Evolutionary conservation across 2,329 filamentous ascomycete genomes (phyloP), one percentile per base, ranked within the genome.

Genomic region (Aspergillus pseudoglaucus): DNA sequence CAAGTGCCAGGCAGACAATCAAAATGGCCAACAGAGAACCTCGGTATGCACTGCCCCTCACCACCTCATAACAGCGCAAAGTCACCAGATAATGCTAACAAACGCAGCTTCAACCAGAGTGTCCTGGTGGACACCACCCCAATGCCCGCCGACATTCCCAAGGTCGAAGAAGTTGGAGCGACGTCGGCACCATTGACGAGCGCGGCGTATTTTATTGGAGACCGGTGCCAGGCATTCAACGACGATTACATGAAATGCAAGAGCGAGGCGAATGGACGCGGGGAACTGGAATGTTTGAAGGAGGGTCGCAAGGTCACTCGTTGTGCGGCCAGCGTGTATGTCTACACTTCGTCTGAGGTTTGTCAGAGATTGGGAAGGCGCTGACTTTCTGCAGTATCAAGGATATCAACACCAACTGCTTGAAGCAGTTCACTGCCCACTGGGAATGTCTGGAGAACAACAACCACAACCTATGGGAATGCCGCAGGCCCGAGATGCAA

Each of bases 221-320:
- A 90, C 58, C 85, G 91, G 66, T 98, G 93, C 84, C 86, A 82
- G 69, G 78, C 87, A 49, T 98, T 90, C 80, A 97, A 97, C 74
- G 93, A 98, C 78, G 93, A 98, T 75, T 98, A 87, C 76, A 98
- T 98, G 91, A 88, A 95, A 77, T 98, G 93, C 86, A 98, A 98
- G 85, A 88, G 82, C 59, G 90, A 96, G 75, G 84, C 89, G 63
- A 85, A 88, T 54, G 93, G 93, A 62, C 83, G 82, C 72, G 93
- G 90, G 69, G 93, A 98, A 78, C 72, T 94, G 55, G 88, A 95
- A 59, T 98, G 93, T 75, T 75, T 98, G 80, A 91, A 88, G 79
- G 93, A 98, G 76, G 93, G 93, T 48, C 82, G 93, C 70, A 88
- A 93, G 72, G 93, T 98, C 53, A 98, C 93, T 60, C 83, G 93